Conservation (phyloP, 164 flowering plant species). For the Platanus orientalis region DNA sequence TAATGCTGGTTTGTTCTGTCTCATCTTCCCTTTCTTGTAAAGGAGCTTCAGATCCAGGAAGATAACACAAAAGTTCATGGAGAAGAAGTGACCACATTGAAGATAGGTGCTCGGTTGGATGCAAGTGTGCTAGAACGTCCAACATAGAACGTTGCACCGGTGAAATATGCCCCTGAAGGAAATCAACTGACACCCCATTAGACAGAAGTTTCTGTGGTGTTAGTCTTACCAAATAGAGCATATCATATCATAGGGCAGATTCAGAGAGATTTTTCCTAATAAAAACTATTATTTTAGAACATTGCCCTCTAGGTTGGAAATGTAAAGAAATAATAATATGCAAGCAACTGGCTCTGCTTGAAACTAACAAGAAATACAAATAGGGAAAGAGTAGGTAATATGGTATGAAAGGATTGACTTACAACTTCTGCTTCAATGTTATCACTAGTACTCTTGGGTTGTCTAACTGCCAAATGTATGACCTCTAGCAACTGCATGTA, state of each 20-base stretch:
- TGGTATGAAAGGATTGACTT: constrained; percentile 23
- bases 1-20: constrained; percentile 22
- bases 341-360: too few relatives aligned
- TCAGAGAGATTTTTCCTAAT: not conserved
- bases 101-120: constrained; percentile 63
- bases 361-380: not conserved
- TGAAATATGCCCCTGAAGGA: constrained; percentile 69
- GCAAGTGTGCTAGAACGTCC: constrained; percentile 64
- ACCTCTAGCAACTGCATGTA: constrained; percentile 59
- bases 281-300: not conserved
- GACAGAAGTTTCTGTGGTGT: not conserved
- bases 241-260: not conserved
- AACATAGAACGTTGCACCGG: constrained; percentile 74
- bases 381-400: not conserved
- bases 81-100: constrained; percentile 81
- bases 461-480: constrained; percentile 46
- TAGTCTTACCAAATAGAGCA: not conserved
- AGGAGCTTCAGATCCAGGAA: constrained; percentile 54
- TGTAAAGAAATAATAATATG: not conserved
- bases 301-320: not conserved
- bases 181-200: constrained; percentile 6
- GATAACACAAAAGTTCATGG: constrained; percentile 56
- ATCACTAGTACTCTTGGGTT: constrained; percentile 40
- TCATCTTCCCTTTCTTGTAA: constrained; percentile 33
- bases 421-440: constrained; percentile 71